These are phyloP conservation scores for Scortechinia acanthostroma DNA, from an alignment of 2,329 filamentous ascomycete genomes.

Conservation along the genomic window DNA sequence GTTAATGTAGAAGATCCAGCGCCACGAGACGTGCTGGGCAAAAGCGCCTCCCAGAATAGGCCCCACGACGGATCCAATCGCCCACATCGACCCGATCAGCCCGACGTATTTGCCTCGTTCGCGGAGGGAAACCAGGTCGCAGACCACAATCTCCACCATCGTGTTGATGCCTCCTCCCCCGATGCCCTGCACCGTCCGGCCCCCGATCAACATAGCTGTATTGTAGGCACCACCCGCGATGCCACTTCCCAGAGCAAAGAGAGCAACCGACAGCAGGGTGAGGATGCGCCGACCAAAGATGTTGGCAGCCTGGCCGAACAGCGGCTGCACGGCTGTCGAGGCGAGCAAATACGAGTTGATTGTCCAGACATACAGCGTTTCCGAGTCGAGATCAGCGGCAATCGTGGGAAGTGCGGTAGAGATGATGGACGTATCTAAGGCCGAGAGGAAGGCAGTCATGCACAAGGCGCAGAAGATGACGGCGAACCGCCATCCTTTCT, in stretches of 20 bases:
- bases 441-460: not conserved
- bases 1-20: slow-evolving; percentile 61
- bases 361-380: not conserved
- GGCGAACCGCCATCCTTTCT: slow-evolving; percentile 1
- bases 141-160: slow-evolving; percentile 34
- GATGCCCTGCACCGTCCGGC: slow-evolving; percentile 41
- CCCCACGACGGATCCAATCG: slow-evolving; percentile 42
- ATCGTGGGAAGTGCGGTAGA: not conserved
- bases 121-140: slow-evolving; percentile 33
- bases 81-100: slow-evolving; percentile 36
- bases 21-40: slow-evolving; percentile 40
- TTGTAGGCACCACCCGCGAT: slow-evolving; percentile 27
- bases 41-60: slow-evolving; percentile 45
- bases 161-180: slow-evolving; percentile 40
- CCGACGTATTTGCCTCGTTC: slow-evolving; percentile 29
- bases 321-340: slow-evolving; percentile 36
- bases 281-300: slow-evolving; percentile 35
- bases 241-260: slow-evolving; percentile 34
- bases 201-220: slow-evolving; percentile 33
- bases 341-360: slow-evolving; percentile 3
- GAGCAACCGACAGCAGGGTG: slow-evolving; percentile 22
- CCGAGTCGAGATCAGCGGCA: not conserved
- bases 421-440: not conserved
- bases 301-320: slow-evolving; percentile 33
- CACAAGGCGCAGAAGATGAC: not conserved